Conservation (phyloP, 345 rosid genomes). For the Euclidium syriacum region DNA sequence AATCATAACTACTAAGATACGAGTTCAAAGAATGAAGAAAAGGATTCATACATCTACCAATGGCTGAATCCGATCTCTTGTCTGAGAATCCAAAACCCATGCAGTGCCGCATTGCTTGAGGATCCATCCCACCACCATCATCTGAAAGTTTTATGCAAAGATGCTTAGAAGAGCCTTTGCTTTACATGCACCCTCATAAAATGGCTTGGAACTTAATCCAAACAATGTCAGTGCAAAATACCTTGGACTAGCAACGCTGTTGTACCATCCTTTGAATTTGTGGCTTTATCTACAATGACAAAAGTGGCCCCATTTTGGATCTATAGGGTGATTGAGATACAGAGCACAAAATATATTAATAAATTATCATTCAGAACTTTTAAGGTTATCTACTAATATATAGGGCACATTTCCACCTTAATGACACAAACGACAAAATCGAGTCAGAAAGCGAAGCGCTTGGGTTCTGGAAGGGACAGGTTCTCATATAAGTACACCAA, state of each 20-base stretch:
- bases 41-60: slow-evolving; percentile 70
- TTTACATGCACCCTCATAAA: background rate
- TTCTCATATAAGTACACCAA: background rate
- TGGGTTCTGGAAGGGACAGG: background rate
- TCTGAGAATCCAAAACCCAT: slow-evolving; percentile 99
- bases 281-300: slow-evolving; percentile 79
- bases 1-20: slow-evolving; percentile 12
- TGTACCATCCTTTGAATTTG: slow-evolving; percentile 72
- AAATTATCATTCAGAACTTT: slow-evolving; percentile 16
- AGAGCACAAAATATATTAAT: slow-evolving; percentile 30
- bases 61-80: slow-evolving; percentile 61
- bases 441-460: slow-evolving; percentile 6
- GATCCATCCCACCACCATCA: slow-evolving; percentile 98
- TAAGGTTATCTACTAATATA: slow-evolving; percentile 3
- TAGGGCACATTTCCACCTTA: slow-evolving; percentile 9
- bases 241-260: slow-evolving; percentile 80
- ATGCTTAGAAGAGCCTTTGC: background rate
- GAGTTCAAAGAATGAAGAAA: slow-evolving; percentile 4
- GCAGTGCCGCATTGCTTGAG: slow-evolving; percentile 76
- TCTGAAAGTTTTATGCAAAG: slow-evolving; percentile 37
- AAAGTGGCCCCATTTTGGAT: slow-evolving; percentile 96
- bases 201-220: slow-evolving; percentile 1
- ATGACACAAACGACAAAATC: background rate
- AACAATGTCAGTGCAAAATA: slow-evolving; percentile 19
- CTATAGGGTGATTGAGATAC: slow-evolving; percentile 41